These are phyloP conservation scores for Apiospora phragmitis DNA, from an alignment of 2,329 filamentous ascomycete species.

Conservation along the genomic window DNA sequence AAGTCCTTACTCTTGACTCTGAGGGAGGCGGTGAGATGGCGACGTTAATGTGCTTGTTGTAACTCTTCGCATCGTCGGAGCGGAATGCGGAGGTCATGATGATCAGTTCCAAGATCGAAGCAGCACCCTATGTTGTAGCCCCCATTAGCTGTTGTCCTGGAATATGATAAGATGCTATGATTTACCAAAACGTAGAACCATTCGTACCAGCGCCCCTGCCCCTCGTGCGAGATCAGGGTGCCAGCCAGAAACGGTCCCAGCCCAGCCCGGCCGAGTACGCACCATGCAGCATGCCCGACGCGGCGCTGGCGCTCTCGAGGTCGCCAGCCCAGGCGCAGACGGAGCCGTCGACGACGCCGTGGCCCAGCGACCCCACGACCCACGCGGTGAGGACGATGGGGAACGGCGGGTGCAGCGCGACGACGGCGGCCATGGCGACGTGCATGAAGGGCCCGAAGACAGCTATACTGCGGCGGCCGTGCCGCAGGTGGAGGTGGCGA, in stretches of 20 bases:
- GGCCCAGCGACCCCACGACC: slow-evolving; percentile 36
- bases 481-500: slow-evolving; percentile 36
- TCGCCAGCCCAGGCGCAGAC: slow-evolving; percentile 46
- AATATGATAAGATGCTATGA: not conserved
- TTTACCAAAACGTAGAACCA: slow-evolving; percentile 42
- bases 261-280: slow-evolving; percentile 40
- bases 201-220: slow-evolving; percentile 33
- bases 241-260: slow-evolving; percentile 36
- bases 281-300: slow-evolving; percentile 42
- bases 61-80: slow-evolving; percentile 32
- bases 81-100: slow-evolving; percentile 37
- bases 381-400: slow-evolving; percentile 31
- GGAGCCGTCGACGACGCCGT: slow-evolving; percentile 42
- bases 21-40: slow-evolving; percentile 21
- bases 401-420: slow-evolving; percentile 30
- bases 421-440: slow-evolving; percentile 29
- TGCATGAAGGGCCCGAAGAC: slow-evolving; percentile 39
- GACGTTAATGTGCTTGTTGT: slow-evolving; percentile 16
- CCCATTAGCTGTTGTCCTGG: not conserved
- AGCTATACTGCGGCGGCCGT: slow-evolving; percentile 49
- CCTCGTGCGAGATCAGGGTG: slow-evolving; percentile 28
- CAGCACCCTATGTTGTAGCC: not conserved
- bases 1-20: slow-evolving; percentile 30
- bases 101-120: slow-evolving; percentile 24
- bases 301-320: slow-evolving; percentile 36